Conservation (phyloP, 352 stramenopile genomes). For the Thalassiosira allenii region DNA sequence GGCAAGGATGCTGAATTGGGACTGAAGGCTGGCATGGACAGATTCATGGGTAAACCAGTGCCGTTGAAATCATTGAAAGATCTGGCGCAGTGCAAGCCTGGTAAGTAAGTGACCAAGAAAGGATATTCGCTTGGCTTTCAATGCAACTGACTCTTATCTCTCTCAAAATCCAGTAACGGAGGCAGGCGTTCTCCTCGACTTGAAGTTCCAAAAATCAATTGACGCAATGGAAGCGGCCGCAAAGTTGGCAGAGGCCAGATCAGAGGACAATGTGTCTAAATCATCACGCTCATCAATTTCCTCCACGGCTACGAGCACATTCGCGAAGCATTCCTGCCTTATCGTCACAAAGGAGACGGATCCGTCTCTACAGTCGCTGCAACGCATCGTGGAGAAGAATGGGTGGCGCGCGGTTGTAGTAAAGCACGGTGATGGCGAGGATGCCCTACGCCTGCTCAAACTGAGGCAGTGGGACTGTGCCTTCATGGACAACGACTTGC, state of each 20-base stretch:
- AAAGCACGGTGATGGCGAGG: conserved; percentile 32
- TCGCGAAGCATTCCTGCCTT: conserved; percentile 16
- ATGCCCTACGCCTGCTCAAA: conserved; percentile 65
- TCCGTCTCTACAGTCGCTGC: background rate
- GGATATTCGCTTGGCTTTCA: no score
- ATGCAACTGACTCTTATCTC: no score
- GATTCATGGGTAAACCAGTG: conserved; percentile 70
- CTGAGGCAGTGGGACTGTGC: conserved; percentile 69
- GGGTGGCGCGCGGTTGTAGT: conserved; percentile 61
- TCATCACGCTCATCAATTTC: conserved; percentile 3
- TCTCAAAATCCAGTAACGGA: no score
- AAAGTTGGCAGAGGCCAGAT: background rate
- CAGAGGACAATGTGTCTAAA: conserved; percentile 18
- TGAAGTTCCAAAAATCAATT: conserved; percentile 9
- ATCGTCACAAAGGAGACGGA: conserved; percentile 41
- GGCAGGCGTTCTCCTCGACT: conserved; percentile 17
- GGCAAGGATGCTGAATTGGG: conserved; percentile 60
- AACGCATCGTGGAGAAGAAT: conserved; percentile 32
- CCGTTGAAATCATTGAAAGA: conserved; percentile 66
- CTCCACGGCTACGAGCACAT: background rate
- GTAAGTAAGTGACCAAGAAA: no score
- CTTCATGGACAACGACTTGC: conserved; percentile 67
- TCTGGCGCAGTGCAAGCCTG: conserved; percentile 38
- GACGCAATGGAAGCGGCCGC: conserved; percentile 28
- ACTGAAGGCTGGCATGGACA: conserved; percentile 69